Conservation (phyloP, 1,284 basidiomycete genomes). For the Porogramme epimiltina region DNA sequence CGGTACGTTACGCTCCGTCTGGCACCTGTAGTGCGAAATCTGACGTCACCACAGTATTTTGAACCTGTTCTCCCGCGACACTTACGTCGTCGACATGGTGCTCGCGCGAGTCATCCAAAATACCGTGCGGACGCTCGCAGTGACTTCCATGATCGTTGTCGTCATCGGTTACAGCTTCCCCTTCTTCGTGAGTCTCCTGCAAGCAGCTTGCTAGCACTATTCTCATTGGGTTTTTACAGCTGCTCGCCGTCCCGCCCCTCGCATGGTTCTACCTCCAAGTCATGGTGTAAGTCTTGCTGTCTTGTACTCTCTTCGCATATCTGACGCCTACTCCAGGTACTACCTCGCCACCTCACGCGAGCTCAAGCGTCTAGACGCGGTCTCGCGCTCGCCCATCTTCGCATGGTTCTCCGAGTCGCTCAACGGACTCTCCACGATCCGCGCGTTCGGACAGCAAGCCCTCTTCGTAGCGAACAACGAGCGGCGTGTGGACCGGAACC, state of each 20-base stretch:
- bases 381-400: conserved; percentile 90
- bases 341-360: conserved; percentile 92
- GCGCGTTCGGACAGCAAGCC: conserved; percentile 74
- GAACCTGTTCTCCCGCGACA: conserved; percentile 91
- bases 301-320: neutral
- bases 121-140: conserved; percentile 62
- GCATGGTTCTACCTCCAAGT: conserved; percentile 76
- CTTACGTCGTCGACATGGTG: conserved; percentile 88
- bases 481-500: conserved; percentile 81
- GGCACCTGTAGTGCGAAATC: neutral
- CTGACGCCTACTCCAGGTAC: no score
- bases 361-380: conserved; percentile 89
- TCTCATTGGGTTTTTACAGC: conserved; percentile 14
- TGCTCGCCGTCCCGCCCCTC: conserved; percentile 76
- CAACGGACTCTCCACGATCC: conserved; percentile 83
- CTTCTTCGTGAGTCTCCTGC: conserved; percentile 49
- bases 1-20: conserved; percentile 42
- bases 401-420: conserved; percentile 89
- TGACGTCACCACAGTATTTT: conserved; percentile 53
- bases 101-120: conserved; percentile 75
- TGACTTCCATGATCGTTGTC: conserved; percentile 73
- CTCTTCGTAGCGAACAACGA: conserved; percentile 83
- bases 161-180: conserved; percentile 86
- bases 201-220: neutral
- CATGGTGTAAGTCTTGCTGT: conserved; percentile 66